A percentile compares a stretch with the other conserved stretches of the same genome.
phyloP scores from a whole-genome alignment of 108 stramenopile species.

The Cyclotella kingstonii region DNA sequence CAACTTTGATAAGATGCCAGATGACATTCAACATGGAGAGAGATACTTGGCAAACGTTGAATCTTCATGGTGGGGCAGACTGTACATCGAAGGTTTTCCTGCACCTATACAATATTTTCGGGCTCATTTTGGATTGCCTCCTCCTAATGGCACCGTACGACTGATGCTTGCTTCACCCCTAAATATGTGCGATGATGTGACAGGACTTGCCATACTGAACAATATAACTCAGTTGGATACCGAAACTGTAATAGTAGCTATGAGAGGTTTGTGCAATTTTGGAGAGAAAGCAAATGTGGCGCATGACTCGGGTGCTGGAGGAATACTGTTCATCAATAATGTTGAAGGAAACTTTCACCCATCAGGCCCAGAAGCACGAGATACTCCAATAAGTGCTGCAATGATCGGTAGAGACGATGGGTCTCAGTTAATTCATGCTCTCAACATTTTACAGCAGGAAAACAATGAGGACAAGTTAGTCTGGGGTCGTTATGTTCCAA shows the following conservation, averaged over 20 bases:
- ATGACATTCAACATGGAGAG: not conserved
- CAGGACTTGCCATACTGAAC: constrained; percentile 7
- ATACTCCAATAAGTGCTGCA: constrained; percentile 13
- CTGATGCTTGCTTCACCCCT: constrained; percentile 38
- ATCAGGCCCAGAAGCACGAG: constrained; percentile 26
- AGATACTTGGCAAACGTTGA: not conserved
- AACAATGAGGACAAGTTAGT: not conserved
- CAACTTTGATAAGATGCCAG: constrained; percentile 8
- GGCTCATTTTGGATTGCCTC: constrained; percentile 41
- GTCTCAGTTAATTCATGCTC: constrained; percentile 9
- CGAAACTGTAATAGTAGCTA: constrained; percentile 22
- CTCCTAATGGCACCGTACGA: constrained; percentile 10
- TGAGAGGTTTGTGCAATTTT: constrained; percentile 31
- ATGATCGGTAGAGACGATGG: constrained; percentile 35
- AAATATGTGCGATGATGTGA: constrained; percentile 30
- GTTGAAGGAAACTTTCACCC: constrained; percentile 25
- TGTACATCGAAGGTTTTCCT: constrained; percentile 42
- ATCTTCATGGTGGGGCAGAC: constrained; percentile 41
- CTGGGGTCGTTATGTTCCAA: constrained; percentile 6
- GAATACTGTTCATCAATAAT: constrained; percentile 29
- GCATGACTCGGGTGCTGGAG: constrained; percentile 27
- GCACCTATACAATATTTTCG: constrained; percentile 41
- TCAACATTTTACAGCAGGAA: not conserved
- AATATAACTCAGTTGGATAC: constrained; percentile 14
- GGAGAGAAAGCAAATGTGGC: constrained; percentile 34